Evolutionary conservation across 345 rosid species (phyloP).

Genomic region (Brassica cretica): DNA sequence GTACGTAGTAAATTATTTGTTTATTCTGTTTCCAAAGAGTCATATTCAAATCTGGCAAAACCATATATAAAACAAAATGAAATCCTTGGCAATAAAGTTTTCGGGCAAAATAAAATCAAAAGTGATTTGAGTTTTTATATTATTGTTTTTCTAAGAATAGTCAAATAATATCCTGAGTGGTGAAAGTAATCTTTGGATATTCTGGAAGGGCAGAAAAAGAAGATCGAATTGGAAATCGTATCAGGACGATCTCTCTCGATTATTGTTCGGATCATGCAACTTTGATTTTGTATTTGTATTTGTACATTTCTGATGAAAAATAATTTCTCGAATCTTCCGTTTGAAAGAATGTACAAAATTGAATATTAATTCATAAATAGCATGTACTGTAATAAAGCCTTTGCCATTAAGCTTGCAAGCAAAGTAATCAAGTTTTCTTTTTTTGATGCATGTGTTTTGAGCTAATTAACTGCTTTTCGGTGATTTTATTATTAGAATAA

Average conservation of each 20-base stretch:
- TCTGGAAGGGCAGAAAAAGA: not conserved
- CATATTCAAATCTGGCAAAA: not conserved
- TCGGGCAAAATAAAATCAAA: not conserved
- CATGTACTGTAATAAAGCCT: not conserved
- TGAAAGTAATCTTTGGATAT: not conserved
- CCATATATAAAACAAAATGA: not conserved
- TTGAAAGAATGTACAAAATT: not conserved
- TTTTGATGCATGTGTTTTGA: not conserved
- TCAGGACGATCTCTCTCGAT: not conserved
- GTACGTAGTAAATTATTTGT: not conserved
- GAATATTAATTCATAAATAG: not conserved
- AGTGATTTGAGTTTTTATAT: not conserved
- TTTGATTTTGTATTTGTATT: not conserved
- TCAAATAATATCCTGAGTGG: not conserved
- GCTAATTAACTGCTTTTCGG: not conserved
- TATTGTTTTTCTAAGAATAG: not conserved
- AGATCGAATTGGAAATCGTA: not conserved
- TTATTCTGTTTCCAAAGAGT: conserved; percentile 2
- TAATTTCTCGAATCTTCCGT: not conserved
- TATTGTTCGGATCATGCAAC: not conserved
- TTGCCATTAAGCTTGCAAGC: not conserved
- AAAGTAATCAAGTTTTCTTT: not conserved
- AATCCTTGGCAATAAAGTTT: not conserved
- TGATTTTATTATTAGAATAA: not conserved
- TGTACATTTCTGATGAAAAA: not conserved